Conservation (phyloP, 441 rosid genomes). For the Bruguiera hainesii region DNA sequence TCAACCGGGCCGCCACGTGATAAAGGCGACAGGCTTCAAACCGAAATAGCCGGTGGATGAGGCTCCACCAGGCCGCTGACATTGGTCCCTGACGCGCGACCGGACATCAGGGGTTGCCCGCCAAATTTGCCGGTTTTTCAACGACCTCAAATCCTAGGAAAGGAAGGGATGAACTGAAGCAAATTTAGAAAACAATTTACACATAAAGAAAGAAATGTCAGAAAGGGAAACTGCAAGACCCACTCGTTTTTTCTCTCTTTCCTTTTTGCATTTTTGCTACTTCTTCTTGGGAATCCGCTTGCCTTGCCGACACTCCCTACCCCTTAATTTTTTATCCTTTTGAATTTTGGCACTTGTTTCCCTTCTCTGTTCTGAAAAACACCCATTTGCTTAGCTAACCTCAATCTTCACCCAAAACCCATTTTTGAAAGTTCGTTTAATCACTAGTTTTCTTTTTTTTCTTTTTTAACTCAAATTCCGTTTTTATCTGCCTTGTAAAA, state of each 20-base stretch:
- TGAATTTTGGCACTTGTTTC: not conserved
- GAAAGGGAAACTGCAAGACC: not conserved
- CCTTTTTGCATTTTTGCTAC: slow-evolving; percentile 39
- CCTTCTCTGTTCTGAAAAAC: not conserved
- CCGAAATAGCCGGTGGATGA: slow-evolving; percentile 41
- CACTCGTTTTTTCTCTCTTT: slow-evolving; percentile 16
- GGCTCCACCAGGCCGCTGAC: not conserved
- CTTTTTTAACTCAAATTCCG: no score
- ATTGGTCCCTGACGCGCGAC: slow-evolving; percentile 28
- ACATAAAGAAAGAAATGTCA: not conserved
- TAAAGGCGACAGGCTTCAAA: not conserved
- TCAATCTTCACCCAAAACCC: slow-evolving; percentile 13
- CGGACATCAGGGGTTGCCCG: slow-evolving; percentile 49
- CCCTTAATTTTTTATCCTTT: not conserved
- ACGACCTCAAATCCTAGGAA: slow-evolving; percentile 26
- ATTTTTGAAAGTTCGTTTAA: slow-evolving; percentile 5
- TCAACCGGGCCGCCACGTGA: no score
- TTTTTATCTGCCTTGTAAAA: not conserved
- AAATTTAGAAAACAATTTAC: not conserved
- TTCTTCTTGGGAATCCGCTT: slow-evolving; percentile 17
- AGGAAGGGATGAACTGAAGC: not conserved
- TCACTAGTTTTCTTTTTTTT: not conserved
- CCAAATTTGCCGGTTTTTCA: slow-evolving; percentile 40
- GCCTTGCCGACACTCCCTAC: slow-evolving; percentile 2
- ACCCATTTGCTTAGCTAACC: slow-evolving; percentile 16